phyloP scores from a whole-genome alignment of 768 basidiomycete genomes.

The Calvatia gigantea region DNA sequence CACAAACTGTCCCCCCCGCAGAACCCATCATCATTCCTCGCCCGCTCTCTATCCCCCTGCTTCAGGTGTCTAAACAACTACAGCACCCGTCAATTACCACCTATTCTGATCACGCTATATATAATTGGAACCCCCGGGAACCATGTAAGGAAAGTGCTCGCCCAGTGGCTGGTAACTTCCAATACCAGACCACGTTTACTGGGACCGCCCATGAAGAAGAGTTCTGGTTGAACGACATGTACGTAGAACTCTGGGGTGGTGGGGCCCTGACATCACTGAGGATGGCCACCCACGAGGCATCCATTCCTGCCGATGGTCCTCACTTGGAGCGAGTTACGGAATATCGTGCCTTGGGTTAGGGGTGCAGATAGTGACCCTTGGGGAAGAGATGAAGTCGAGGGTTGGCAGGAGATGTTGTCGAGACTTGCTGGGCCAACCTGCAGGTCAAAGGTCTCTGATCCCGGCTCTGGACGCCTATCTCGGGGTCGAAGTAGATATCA shows the following conservation, averaged over 20 bases:
- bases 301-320: constrained; percentile 67
- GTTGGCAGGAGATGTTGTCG: neutral
- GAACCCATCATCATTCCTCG: constrained; percentile 62
- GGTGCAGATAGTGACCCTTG: constrained; percentile 57
- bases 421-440: constrained; percentile 69
- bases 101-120: constrained; percentile 88
- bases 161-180: constrained; percentile 59
- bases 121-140: constrained; percentile 62
- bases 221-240: constrained; percentile 85
- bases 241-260: constrained; percentile 86
- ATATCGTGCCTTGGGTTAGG: constrained; percentile 84
- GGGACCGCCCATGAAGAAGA: constrained; percentile 77
- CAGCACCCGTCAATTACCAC: constrained; percentile 86
- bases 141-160: constrained; percentile 24
- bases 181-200: constrained; percentile 71
- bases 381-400: constrained; percentile 29
- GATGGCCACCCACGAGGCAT: constrained; percentile 81
- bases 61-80: constrained; percentile 63
- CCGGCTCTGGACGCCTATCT: constrained; percentile 74
- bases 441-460: constrained; percentile 78
- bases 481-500: constrained; percentile 50
- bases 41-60: constrained; percentile 70
- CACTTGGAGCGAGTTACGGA: constrained; percentile 56
- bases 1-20: constrained; percentile 55
- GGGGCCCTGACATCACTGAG: constrained; percentile 83